Evolutionary conservation across 192 early-diverging fungal genomes (phyloP).

Genomic region (Coemansia sp.): DNA sequence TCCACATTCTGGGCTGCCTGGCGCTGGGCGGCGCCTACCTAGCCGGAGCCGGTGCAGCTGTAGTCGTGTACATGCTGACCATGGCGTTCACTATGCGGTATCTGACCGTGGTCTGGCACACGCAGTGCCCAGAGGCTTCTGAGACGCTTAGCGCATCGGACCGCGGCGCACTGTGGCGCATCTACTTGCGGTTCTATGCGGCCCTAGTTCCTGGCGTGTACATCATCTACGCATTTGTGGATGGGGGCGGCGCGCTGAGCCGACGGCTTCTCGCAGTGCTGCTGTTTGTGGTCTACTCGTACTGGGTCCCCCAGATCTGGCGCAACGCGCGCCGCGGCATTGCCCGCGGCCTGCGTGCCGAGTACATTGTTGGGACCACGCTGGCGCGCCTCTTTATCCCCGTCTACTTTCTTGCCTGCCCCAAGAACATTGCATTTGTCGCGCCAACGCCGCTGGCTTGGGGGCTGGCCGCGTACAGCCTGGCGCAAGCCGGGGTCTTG

Average conservation of each 20-base stretch:
- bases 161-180: slow-evolving; percentile 15
- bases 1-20: slow-evolving; percentile 56
- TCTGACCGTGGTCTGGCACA: slow-evolving; percentile 60
- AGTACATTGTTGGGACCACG: slow-evolving; percentile 58
- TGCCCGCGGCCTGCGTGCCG: slow-evolving; percentile 50
- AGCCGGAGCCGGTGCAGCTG: slow-evolving; percentile 54
- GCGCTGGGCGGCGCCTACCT: slow-evolving; percentile 52
- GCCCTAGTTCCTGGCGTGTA: slow-evolving; percentile 56
- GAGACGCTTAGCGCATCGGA: slow-evolving; percentile 25
- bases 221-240: slow-evolving; percentile 55
- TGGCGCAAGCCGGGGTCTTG: slow-evolving; percentile 54
- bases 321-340: slow-evolving; percentile 64
- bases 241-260: slow-evolving; percentile 45
- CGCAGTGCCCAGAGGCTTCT: slow-evolving; percentile 57
- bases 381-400: slow-evolving; percentile 54
- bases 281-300: slow-evolving; percentile 54
- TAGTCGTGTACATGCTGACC: slow-evolving; percentile 61
- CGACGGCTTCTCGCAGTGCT: slow-evolving; percentile 41
- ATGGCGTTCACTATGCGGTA: slow-evolving; percentile 69
- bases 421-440: slow-evolving; percentile 43
- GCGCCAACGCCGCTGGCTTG: slow-evolving; percentile 44
- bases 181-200: slow-evolving; percentile 40
- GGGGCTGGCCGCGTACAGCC: slow-evolving; percentile 52
- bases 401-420: slow-evolving; percentile 52
- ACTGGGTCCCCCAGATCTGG: slow-evolving; percentile 78